Percentiles rank a stretch among this genome's conserved stretches.
phyloP scores from a whole-genome alignment of 352 stramenopile genomes.

The Pythium brachiatum region DNA sequence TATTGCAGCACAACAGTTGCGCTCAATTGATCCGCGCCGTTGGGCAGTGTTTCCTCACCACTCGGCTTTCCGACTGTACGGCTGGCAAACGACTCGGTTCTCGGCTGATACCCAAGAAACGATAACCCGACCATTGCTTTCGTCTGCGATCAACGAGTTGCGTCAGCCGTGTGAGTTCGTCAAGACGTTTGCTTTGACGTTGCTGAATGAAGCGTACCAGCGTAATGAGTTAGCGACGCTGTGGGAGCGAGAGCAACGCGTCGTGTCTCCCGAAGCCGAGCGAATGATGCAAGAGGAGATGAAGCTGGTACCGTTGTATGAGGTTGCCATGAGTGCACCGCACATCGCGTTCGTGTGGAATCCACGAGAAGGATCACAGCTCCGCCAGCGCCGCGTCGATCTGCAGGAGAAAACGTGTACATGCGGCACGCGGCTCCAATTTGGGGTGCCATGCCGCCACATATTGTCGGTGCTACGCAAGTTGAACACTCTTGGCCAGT shows the following conservation, averaged over 20 bases:
- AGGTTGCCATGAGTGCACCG: constrained; percentile 42
- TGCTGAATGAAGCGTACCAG: constrained; percentile 36
- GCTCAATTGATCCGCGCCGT: constrained; percentile 29
- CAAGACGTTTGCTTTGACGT: constrained; percentile 32
- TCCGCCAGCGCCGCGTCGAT: constrained; percentile 45
- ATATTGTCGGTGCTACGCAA: constrained; percentile 41
- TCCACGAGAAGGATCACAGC: constrained; percentile 28
- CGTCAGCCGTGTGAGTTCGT: constrained; percentile 35
- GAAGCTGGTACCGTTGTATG: constrained; percentile 32
- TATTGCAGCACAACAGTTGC: constrained; percentile 35
- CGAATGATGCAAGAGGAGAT: constrained; percentile 48
- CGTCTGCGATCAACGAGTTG: constrained; percentile 26
- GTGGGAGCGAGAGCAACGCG: constrained; percentile 40
- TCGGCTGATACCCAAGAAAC: constrained; percentile 27
- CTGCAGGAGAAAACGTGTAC: constrained; percentile 49
- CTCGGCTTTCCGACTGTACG: constrained; percentile 40
- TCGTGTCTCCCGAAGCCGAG: constrained; percentile 44
- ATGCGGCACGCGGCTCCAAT: constrained; percentile 38
- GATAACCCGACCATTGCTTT: constrained; percentile 8
- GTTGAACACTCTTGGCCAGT: constrained; percentile 27
- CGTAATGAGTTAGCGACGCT: constrained; percentile 36
- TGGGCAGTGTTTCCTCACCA: constrained; percentile 53
- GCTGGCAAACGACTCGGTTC: constrained; percentile 45
- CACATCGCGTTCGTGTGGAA: constrained; percentile 54
- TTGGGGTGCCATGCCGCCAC: constrained; percentile 44